phyloP scores from a whole-genome alignment of 78 protist genomes.

The Thecamonas trahens region DNA sequence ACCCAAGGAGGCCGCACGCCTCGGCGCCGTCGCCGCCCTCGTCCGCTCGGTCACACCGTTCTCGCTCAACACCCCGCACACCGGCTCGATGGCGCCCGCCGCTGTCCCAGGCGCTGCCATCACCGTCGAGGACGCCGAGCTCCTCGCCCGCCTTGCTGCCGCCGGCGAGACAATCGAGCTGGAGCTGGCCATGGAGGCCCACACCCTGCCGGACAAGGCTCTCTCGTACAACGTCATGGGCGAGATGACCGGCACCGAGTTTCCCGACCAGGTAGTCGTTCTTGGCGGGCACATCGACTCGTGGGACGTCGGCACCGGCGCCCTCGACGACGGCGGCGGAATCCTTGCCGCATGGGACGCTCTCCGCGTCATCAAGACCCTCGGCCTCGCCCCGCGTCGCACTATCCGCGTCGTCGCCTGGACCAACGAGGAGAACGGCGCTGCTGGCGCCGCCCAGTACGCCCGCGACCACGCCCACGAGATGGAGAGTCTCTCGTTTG shows the following conservation, averaged over 20 bases:
- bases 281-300: conserved; percentile 68
- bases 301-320: conserved; percentile 74
- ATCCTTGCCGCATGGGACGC: conserved; percentile 59
- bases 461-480: neutral
- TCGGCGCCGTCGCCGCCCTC: conserved; percentile 59
- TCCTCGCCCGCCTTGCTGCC: conserved; percentile 23
- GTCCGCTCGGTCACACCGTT: conserved; percentile 52
- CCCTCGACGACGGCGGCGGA: conserved; percentile 66
- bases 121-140: conserved; percentile 66
- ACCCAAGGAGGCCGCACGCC: conserved; percentile 40
- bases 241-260: conserved; percentile 46
- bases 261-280: conserved; percentile 61
- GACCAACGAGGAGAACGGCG: conserved; percentile 68
- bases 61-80: conserved; percentile 64
- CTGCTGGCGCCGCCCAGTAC: conserved; percentile 46
- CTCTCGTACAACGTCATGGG: conserved; percentile 45
- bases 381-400: conserved; percentile 39
- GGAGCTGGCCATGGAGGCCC: conserved; percentile 47
- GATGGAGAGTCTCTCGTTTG: conserved; percentile 21
- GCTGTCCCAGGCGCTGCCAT: conserved; percentile 58
- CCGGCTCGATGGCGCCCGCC: conserved; percentile 34
- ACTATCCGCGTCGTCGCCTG: conserved; percentile 59
- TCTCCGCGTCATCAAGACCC: conserved; percentile 23
- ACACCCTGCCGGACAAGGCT: conserved; percentile 8
- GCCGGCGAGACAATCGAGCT: conserved; percentile 17